These are phyloP conservation scores for Fusarium napiforme DNA, from an alignment of 2,329 filamentous ascomycete genomes.

Conservation along the genomic window DNA sequence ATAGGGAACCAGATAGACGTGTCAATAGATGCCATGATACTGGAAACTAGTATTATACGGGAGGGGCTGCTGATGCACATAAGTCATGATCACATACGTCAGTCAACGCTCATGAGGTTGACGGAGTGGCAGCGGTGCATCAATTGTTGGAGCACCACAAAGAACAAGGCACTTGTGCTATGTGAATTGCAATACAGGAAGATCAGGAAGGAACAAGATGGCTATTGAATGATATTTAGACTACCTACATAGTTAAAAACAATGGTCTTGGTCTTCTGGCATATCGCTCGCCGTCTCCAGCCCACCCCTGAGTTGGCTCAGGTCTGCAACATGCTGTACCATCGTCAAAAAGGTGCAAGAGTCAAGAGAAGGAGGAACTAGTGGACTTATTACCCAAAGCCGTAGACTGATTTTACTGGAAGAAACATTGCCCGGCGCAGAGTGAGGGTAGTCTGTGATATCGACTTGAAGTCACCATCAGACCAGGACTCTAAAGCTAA, in stretches of 20 bases:
- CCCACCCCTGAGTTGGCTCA: neutral
- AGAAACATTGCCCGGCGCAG: neutral
- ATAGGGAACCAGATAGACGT: neutral
- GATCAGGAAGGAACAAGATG: neutral
- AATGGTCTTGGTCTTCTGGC: neutral
- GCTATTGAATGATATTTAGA: neutral
- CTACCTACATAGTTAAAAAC: neutral
- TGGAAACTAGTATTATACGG: neutral
- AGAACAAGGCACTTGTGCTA: neutral
- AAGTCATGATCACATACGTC: too few species aligned
- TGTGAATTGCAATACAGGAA: neutral
- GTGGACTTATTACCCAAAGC: neutral
- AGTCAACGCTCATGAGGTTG: neutral
- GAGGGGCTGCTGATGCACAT: neutral
- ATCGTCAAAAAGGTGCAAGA: neutral
- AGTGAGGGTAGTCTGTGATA: neutral
- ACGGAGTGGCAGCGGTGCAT: neutral
- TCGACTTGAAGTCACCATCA: neutral
- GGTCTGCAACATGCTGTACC: neutral
- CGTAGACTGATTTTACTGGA: neutral
- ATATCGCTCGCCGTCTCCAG: neutral
- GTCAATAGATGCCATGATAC: neutral
- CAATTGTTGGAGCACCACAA: neutral
- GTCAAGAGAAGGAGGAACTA: rapidly evolving
- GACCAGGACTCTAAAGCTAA: neutral